phyloP scores from a whole-genome alignment of 2,329 filamentous ascomycete species.

The Ustulina deusta region DNA sequence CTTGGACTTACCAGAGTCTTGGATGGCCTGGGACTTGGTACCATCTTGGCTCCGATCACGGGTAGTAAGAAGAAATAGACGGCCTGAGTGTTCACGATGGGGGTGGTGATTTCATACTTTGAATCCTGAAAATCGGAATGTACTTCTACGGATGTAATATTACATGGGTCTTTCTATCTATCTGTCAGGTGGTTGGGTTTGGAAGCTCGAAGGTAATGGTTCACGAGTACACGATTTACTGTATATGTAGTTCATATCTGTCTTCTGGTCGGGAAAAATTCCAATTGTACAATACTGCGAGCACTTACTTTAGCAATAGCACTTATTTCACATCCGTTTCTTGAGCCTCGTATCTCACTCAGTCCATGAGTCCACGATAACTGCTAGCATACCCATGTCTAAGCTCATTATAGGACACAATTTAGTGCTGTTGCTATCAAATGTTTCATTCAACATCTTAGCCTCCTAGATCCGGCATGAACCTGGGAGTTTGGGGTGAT shows the following conservation, averaged over 20 bases:
- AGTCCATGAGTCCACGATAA: not conserved
- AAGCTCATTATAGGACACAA: no score
- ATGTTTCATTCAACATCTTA: not conserved
- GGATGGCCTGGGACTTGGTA: slow-evolving; percentile 75
- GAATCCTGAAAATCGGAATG: not conserved
- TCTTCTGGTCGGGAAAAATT: slow-evolving; percentile 11
- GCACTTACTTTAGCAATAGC: not conserved
- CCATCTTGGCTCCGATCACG: slow-evolving; percentile 57
- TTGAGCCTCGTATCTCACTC: not conserved
- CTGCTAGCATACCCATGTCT: no score
- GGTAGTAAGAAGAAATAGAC: slow-evolving; percentile 56
- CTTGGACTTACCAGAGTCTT: slow-evolving; percentile 82
- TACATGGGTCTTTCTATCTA: not conserved
- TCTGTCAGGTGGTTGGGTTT: not conserved
- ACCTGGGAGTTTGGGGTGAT: not conserved
- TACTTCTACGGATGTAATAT: slow-evolving; percentile 28
- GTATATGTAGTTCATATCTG: not conserved
- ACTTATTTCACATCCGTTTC: not conserved
- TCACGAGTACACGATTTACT: slow-evolving; percentile 21
- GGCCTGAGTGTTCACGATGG: not conserved
- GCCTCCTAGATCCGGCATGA: not conserved
- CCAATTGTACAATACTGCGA: not conserved
- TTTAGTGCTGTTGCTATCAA: not conserved
- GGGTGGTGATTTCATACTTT: no score
- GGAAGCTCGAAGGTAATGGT: slow-evolving; percentile 12